Evolutionary conservation across 1,284 basidiomycete genomes (phyloP).

Genomic region (Inonotus obliquus): DNA sequence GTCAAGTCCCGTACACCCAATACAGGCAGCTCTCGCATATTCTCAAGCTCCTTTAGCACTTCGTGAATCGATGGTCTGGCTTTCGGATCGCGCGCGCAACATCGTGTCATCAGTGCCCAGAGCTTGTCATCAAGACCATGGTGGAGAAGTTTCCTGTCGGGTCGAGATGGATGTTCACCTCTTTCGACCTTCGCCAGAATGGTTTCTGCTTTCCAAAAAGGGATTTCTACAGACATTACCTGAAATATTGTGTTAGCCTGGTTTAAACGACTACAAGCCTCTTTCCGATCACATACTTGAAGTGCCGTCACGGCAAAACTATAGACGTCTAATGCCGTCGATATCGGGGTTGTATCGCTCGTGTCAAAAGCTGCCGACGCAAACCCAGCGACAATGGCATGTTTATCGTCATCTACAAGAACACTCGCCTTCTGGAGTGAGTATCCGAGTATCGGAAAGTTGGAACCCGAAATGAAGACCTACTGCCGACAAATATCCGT

Average conservation of each 20-base stretch:
- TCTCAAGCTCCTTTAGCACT: slow-evolving; percentile 5
- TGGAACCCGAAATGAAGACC: background rate
- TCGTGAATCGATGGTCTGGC: slow-evolving; percentile 6
- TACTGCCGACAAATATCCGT: slow-evolving; percentile 9
- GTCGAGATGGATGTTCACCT: slow-evolving; percentile 7
- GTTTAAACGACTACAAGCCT: background rate
- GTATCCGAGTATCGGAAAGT: background rate
- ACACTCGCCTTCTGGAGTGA: background rate
- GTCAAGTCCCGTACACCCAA: slow-evolving; percentile 15
- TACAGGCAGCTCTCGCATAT: slow-evolving; percentile 7
- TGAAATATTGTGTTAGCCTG: background rate
- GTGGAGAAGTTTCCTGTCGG: slow-evolving; percentile 2
- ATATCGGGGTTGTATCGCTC: background rate
- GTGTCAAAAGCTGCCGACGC: slow-evolving; percentile 12
- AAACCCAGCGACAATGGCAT: slow-evolving; percentile 14
- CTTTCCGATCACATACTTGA: background rate
- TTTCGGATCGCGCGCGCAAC: slow-evolving; percentile 11
- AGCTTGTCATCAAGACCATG: slow-evolving; percentile 14
- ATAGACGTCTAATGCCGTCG: slow-evolving; percentile 7
- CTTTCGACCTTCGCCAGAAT: slow-evolving; percentile 1
- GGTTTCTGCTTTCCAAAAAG: background rate
- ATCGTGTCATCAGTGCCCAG: slow-evolving; percentile 11
- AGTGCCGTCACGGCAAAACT: slow-evolving; percentile 16
- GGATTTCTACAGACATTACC: slow-evolving; percentile 10
- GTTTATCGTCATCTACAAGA: slow-evolving; percentile 10